These are phyloP conservation scores for slime mould (Dictyostelium discoideum) DNA, from an alignment of 78 protist species.

Conservation along the genomic window DNA sequence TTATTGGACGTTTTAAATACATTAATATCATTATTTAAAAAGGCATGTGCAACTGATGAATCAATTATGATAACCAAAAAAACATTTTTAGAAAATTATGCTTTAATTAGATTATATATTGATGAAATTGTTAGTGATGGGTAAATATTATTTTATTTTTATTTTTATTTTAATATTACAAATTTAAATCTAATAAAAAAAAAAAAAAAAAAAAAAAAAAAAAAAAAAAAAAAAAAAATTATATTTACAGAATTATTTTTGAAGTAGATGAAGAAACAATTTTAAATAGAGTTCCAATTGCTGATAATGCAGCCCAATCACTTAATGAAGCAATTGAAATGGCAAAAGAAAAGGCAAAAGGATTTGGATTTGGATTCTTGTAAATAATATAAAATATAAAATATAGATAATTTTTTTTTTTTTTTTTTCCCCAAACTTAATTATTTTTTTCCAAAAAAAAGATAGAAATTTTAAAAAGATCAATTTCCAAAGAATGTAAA, in stretches of 20 bases:
- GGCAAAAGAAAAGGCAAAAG: constrained; percentile 38
- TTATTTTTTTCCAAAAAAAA: too few species aligned
- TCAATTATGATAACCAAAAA: constrained; percentile 17
- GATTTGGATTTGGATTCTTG: background rate
- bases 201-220: background rate
- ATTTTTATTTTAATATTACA: too few species aligned
- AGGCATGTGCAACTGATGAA: constrained; percentile 35
- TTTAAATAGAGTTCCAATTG: constrained; percentile 15
- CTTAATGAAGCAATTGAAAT: constrained; percentile 32
- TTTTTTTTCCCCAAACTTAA: too few species aligned
- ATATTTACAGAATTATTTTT: constrained; percentile 17
- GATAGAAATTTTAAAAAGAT: too few species aligned
- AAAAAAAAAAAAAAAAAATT: background rate
- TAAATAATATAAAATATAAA: too few species aligned
- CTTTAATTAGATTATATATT: background rate
- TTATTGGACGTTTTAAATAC: constrained; percentile 37
- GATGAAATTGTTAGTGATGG: constrained; percentile 61
- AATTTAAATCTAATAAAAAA: too few species aligned
- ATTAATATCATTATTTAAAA: constrained; percentile 1
- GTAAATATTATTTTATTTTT: background rate
- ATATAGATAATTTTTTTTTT: too few species aligned
- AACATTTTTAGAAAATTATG: constrained; percentile 14
- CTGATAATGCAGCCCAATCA: constrained; percentile 7
- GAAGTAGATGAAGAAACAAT: constrained; percentile 66
- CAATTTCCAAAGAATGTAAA: background rate